These are phyloP conservation scores for Candida smagusa DNA, from an alignment of 1,139 yeast species.

Conservation along the genomic window DNA sequence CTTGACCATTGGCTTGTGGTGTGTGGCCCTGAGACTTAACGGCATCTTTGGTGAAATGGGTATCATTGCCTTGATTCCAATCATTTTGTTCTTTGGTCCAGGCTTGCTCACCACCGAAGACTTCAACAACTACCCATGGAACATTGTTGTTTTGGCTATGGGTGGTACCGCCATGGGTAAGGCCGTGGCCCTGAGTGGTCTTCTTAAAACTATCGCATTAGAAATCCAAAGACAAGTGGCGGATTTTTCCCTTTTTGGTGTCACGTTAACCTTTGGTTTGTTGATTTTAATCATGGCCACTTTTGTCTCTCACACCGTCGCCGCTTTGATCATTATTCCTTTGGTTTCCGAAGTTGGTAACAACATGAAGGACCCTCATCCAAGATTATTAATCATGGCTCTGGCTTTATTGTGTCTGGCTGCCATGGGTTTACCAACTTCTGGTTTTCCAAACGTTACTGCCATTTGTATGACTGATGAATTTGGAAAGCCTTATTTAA, in stretches of 20 bases:
- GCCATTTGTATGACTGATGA: constrained; percentile 76
- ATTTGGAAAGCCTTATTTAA: constrained; percentile 62
- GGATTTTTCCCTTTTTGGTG: constrained; percentile 55
- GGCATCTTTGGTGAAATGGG: constrained; percentile 69
- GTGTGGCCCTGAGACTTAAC: constrained; percentile 58
- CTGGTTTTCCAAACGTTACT: constrained; percentile 79
- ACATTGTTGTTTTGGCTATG: constrained; percentile 72
- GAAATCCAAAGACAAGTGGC: constrained; percentile 54
- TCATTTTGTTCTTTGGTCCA: constrained; percentile 66
- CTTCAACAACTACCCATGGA: constrained; percentile 74
- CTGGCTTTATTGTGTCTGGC: constrained; percentile 67
- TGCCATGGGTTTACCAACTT: constrained; percentile 76
- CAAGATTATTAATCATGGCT: constrained; percentile 62
- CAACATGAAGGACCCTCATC: constrained; percentile 50
- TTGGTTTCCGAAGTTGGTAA: constrained; percentile 68
- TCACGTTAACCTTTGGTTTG: constrained; percentile 63
- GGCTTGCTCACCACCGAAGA: constrained; percentile 64
- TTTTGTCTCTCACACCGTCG: constrained; percentile 74
- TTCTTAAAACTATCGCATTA: constrained; percentile 60
- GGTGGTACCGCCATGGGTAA: constrained; percentile 77
- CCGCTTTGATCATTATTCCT: constrained; percentile 71
- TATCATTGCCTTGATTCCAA: constrained; percentile 63
- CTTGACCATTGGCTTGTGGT: constrained; percentile 66
- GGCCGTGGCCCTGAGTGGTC: constrained; percentile 70
- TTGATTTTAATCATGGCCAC: constrained; percentile 68